Evolutionary conservation across 805 yeast species (phyloP), one percentile per base, ranked within the genome.

Genomic region (Danielozyma ontarioensis): DNA sequence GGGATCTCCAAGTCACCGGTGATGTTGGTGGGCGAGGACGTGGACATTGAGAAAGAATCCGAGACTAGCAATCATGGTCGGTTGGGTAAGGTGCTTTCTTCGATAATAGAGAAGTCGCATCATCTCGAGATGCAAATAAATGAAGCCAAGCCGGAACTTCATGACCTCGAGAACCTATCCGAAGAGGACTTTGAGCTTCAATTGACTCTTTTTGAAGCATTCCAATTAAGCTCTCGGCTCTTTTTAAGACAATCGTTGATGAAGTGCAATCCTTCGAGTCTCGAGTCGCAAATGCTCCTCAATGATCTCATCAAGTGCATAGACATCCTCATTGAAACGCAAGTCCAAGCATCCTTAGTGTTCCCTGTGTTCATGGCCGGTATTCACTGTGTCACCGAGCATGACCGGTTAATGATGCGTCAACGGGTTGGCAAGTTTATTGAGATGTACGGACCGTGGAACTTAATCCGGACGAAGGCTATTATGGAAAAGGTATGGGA

Each of bases 341-440:
- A 75, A 1, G 80, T 83, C 27, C 88, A 83, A 47, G 79, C 85
- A 3, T 76, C 82, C 2, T 54, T 83, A 12, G 80, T 83, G 25
- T 84, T 85, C 55, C 94, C 95, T 0, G 55, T 83, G 41, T 85
- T 85, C 50, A 75, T 85, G 14, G 82, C 87, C 2, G 94, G 90
- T 1, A 72, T 84, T 48, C 79, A 78, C 50, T 72, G 83, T 42
- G 70, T 74, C 4, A 67, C 72, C 1, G 51, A 49, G n/a, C 58
- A 45, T n/a, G 80, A 76, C 41, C 66, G 85, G 14, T 51, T 52
- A n/a, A 50, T 57, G 28, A 77, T 83, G 71, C 55, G 63, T 24
- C 48, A 45, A 12, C 62, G 82, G 37, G 72, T 82, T 39, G 74
- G 73, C 14, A 72, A 64, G 21, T 72, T 78, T 46, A 74, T 79